Evolutionary conservation across 192 early-diverging fungal genomes (phyloP), one percentile per base, ranked within the genome.

Genomic region (Coemansia asiatica): DNA sequence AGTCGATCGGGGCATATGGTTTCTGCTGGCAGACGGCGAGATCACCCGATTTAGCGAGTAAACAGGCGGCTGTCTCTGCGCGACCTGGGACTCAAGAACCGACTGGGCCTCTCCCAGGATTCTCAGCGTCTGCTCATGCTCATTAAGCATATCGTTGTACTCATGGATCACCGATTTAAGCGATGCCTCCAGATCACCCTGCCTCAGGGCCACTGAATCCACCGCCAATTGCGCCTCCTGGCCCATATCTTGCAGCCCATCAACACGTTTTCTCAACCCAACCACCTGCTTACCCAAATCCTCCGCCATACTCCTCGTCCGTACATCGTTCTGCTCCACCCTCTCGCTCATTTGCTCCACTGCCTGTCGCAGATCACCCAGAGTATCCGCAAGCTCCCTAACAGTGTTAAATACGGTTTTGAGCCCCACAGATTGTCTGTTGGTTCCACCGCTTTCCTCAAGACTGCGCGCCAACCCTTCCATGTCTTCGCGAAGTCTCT

Each of bases 91-190:
- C 29, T 69, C 72, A n/a, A 69, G 50, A 13, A 68, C 47, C 13
- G 72, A 61, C n/a, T 74, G 72, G 56, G 48, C 61, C 7, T 70
- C 68, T 27, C 61, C 61, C 21, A 74, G 64, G 44, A 50, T 18
- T 2, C 77, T 58, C 16, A 79, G 70, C 4, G 68, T 33, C 65
- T 74, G 71, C 53, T 79, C 77, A n/a, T 79, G 77, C 12, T 74
- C 71, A 36, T 68, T 57, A 23, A 79, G 62, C 77, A 74, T 79
- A 12, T 64, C 46, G 12, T 61, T 63, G 44, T 72, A 75, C 38
- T 74, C 78, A 6, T 36, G 22, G 18, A 74, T 60, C 7, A 72
- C 58, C 46, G 57, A 54, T 33, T 60, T 28, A 29, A 75, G 48
- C 0, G 63, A 60, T 38, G 55, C 35, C 49, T 76, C 64, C 5